Base-by-base conservation (phyloP, 495 filamentous ascomycete species). In the Aspergillus mulundensis region DNA sequence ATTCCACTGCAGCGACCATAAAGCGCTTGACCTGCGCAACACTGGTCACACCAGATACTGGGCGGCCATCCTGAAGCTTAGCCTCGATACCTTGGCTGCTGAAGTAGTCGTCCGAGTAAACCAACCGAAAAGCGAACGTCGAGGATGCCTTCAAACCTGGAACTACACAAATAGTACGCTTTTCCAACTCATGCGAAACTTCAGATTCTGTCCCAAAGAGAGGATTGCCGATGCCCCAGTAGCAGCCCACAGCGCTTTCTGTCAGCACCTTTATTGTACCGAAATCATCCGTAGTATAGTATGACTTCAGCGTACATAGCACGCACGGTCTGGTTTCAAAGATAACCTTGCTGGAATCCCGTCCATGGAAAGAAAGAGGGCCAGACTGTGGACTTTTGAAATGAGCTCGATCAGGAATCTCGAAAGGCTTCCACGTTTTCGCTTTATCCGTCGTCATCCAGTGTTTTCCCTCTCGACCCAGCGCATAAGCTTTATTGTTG, bases 281-380 rank as follows among this genome's bases (percentile, higher is more conserved):
- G 72, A 98, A 98, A 48, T 88, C 88, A 68, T 98, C 83, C 15
- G 75, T 84, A 1, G 94, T 97, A 64, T 96, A 97, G 67, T 80
- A 86, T 19, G 85, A 77, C 63, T 75, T 65, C 34, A 73, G 69
- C 41, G 77, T 77, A n/a, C 61, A 61, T 20, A 64, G 61, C 11
- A 54, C 59, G 52, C 92, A 96, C 49, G 83, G 75, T 71, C 84
- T 80, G 38, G 82, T 84, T 57, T 89, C 86, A 64, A 95, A 89
- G 44, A 98, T 78, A 43, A 96, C 86, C 74, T 88, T 91, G 58
- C 88, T 81, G 10, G 83, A 81, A 68, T 98, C 88, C 57, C 67
- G 73, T 19, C 89, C 88, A 75, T 96, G 90, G 71, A 95, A 97
- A 20, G 69, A 74, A 53, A 97, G 71, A 21, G 81, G 68, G 1